Percentiles rank a stretch among this genome's conserved stretches.
Conservation (phyloP, 345 rosid species). For the Draba incana region DNA sequence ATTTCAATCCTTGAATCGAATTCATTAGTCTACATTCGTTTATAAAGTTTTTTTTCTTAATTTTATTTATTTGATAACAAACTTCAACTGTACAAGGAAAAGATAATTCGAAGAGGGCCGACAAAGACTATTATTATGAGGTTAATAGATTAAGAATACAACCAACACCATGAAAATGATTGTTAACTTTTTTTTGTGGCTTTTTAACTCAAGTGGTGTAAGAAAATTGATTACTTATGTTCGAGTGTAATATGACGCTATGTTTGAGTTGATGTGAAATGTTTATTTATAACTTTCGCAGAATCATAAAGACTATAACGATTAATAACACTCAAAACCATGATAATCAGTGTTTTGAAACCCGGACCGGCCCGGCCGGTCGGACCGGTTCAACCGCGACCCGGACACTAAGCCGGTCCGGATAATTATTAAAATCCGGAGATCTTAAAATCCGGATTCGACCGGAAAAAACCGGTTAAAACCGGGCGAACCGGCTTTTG, state of each 20-base stretch:
- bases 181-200: not conserved
- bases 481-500: too few relatives aligned
- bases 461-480: too few relatives aligned
- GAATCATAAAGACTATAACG: not conserved
- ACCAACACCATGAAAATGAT: slow-evolving; percentile 10
- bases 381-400: too few relatives aligned
- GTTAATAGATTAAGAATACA: slow-evolving; percentile 9
- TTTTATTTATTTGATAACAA: slow-evolving; percentile 17
- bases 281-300: not conserved
- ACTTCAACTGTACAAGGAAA: slow-evolving; percentile 16
- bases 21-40: slow-evolving; percentile 1
- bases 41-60: not conserved
- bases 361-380: too few relatives aligned
- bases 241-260: not conserved
- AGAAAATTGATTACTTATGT: not conserved
- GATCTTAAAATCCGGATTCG: too few relatives aligned
- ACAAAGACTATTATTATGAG: slow-evolving; percentile 12
- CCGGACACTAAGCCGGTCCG: too few relatives aligned
- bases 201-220: not conserved
- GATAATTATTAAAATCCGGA: too few relatives aligned
- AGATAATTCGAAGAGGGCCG: slow-evolving; percentile 27
- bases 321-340: too few relatives aligned
- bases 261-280: slow-evolving; percentile 2
- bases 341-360: too few relatives aligned
- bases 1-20: slow-evolving; percentile 27